Base-by-base conservation (phyloP, 2,329 filamentous ascomycete genomes). In the Ilyonectria mors-panacis region DNA sequence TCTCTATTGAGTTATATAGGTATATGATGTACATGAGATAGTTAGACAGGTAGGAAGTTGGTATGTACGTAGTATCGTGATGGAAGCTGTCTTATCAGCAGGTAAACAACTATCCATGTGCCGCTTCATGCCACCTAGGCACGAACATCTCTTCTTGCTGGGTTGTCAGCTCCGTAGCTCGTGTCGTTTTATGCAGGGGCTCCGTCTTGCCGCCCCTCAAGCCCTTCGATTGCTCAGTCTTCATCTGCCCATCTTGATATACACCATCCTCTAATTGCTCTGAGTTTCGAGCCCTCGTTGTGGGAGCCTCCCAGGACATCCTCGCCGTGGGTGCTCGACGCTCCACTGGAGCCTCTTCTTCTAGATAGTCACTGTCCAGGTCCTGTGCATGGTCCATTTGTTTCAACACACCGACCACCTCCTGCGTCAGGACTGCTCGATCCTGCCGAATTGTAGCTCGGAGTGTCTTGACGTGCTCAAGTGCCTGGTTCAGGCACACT, bases 391-490 rank as follows among this genome's bases (percentile, higher is more conserved):
- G 45, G 17, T 75, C 73, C 21, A n/a, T 51, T 23, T 59, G 58
- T 37, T 71, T 72, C 45, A 76, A 74, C 37, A 67, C 69, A 4
- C 66, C 66, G 19, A 74, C 60, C 26, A 75, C 51, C 15, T 71
- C 70, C 23, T 68, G 65, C 8, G 59, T 56, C 4, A 76, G 47
- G 12, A 50, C 48, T 4, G 67, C 65, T 33, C 73, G 73, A 21
- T 75, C 74, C 30, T 65, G 63, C n/a, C 57, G 59, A 8, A 63
- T 67, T 13, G 54, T 71, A 9, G 73, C 67, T 17, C 74, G 66
- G 23, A 73, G 44, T 3, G 51, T 63, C 54, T 76, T 76, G 60
- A 76, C 59, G 15, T 77, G 75, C 39, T 72, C 61, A 28, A 76
- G 62, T 2, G 72, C 72, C 33, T 65, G 59, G 3, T 75, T 67